Evolutionary conservation across 2,329 filamentous ascomycete species (phyloP).

Genomic region (Neopestalotiopsis clavispora): DNA sequence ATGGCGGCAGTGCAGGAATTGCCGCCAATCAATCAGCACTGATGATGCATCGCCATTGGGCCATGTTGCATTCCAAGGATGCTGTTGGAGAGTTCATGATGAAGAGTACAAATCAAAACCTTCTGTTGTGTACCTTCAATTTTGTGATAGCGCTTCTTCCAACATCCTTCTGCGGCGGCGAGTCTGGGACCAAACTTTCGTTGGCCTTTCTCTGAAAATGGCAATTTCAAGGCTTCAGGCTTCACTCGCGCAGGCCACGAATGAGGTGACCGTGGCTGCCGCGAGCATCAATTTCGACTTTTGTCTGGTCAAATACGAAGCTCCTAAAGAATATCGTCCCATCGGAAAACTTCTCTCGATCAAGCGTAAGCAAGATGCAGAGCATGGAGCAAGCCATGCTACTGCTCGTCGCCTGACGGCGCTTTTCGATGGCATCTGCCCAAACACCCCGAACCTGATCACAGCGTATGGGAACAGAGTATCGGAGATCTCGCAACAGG

Average conservation of each 20-base stretch:
- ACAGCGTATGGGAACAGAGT: constrained; percentile 26
- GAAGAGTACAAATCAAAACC: too few relatives aligned
- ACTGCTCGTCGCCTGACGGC: constrained; percentile 44
- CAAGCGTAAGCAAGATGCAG: constrained; percentile 38
- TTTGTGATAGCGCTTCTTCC: too few relatives aligned
- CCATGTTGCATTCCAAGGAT: too few relatives aligned
- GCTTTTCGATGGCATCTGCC: constrained; percentile 41
- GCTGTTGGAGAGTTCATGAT: too few relatives aligned
- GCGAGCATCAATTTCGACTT: constrained; percentile 47
- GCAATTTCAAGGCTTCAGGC: neutral
- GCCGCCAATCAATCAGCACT: too few relatives aligned
- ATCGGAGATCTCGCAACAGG: constrained; percentile 14
- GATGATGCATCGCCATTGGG: too few relatives aligned
- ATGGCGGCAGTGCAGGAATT: too few relatives aligned
- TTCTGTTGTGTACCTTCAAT: too few relatives aligned
- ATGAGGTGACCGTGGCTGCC: constrained; percentile 21
- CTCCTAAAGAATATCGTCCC: constrained; percentile 41
- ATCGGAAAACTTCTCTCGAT: constrained; percentile 37
- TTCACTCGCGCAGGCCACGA: constrained; percentile 4
- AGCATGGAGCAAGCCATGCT: constrained; percentile 40
- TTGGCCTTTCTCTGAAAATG: too few relatives aligned
- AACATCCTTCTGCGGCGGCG: too few relatives aligned
- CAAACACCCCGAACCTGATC: constrained; percentile 37
- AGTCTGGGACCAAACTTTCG: too few relatives aligned
- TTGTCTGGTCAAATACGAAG: constrained; percentile 43